Base-by-base conservation (phyloP, 2,329 filamentous ascomycete genomes). In the Lachnellula cervina region DNA sequence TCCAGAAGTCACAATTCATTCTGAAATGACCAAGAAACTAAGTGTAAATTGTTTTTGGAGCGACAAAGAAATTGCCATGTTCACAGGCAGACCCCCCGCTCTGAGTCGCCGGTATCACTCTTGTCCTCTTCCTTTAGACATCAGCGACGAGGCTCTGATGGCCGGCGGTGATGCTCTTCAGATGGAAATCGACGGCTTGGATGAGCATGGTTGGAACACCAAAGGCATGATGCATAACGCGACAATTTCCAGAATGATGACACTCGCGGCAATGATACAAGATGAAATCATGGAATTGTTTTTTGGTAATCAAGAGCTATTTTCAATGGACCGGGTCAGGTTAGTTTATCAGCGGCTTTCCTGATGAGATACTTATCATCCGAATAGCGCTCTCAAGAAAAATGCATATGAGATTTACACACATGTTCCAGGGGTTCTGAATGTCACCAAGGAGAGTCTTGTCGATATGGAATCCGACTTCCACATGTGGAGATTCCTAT, bases 21-120 rank as follows among this genome's bases (percentile, higher is more conserved):
- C 59, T 5, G 61, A 62, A 46, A 56, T 62, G 49, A 57, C 50
- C 3, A 61, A 61, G 16, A 35, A 58, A 17, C 21, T 59, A 7
- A 55, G 54, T 35, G 54, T 38, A 3, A 49, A 40, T 16, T 52
- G 49, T 13, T 63, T 63, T 21, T 70, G 37, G 25, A 48, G 51
- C 21, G 72, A 74, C 51, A 75, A 75, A 60, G 63, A 69, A 1
- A 59, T 72, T 4, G 71, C 72, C 6, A 70, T 72, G 1, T 74
- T 77, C 40, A 75, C 74, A 1, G 75, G 74, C 1, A 62, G 74
- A 5, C 75, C 74, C 2, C 74, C 73, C 0, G 63, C 74, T 1
- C 54, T 76, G 19, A 68, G 68, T 38, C 66, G 66, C 13, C 63
- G 64, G 2, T 76, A 72, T 54, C 61, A 70, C 13, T 71, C 71